Evolutionary conservation across 345 rosid species (phyloP).

Genomic region (Excoecaria agallocha): DNA sequence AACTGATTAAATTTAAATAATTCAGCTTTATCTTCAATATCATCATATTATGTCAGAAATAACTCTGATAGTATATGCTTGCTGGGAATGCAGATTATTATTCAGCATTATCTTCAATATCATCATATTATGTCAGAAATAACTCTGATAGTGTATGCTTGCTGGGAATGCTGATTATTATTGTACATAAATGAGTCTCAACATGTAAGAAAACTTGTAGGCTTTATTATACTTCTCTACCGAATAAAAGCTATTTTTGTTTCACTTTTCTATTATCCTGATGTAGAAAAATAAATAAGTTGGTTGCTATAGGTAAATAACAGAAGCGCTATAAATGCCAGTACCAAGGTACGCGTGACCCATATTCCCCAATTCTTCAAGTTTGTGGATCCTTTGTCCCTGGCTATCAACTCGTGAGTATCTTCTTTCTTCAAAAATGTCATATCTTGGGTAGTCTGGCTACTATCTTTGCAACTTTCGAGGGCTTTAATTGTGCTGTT

Average conservation of each 20-base stretch:
- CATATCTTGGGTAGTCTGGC: neutral
- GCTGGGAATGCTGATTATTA: neutral
- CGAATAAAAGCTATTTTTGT: neutral
- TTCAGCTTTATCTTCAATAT: too few relatives aligned
- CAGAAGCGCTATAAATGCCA: constrained; percentile 23
- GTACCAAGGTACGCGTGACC: constrained; percentile 11
- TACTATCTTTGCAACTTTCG: neutral
- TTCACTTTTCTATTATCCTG: neutral
- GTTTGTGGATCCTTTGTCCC: constrained; percentile 6
- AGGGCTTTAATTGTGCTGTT: neutral
- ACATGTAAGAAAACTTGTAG: neutral
- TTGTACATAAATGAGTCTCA: neutral
- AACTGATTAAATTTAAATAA: too few relatives aligned
- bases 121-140: too few relatives aligned
- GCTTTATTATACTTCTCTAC: neutral
- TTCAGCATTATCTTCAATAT: too few relatives aligned
- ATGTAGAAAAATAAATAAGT: neutral
- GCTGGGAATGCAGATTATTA: neutral
- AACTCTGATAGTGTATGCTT: neutral
- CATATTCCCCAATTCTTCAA: constrained; percentile 16
- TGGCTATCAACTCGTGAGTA: constrained; percentile 6
- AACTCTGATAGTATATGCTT: neutral
- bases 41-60: too few relatives aligned
- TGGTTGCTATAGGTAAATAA: constrained; percentile 15
- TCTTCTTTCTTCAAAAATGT: constrained; percentile 3